These are phyloP conservation scores for Apophysomyces variabilis DNA, from an alignment of 371 early-diverging fungal genomes.

Conservation along the genomic window DNA sequence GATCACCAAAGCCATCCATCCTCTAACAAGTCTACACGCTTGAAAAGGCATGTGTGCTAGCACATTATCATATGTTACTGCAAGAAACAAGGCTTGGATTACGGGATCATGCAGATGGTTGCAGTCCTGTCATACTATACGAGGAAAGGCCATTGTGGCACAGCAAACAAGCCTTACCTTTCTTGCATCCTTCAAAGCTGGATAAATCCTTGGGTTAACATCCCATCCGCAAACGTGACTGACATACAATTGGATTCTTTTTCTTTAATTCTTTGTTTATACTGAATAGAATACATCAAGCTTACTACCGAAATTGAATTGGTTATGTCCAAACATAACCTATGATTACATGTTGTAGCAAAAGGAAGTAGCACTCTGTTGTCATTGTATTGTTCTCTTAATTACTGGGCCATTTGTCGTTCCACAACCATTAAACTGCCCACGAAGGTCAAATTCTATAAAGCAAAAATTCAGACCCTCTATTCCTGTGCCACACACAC, in stretches of 20 bases:
- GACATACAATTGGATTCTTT: not conserved
- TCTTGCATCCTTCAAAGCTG: too few relatives aligned
- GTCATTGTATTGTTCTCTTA: not conserved
- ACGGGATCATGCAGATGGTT: too few relatives aligned
- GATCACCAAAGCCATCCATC: too few relatives aligned
- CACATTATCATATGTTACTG: too few relatives aligned
- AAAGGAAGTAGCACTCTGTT: not conserved
- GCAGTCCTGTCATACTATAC: too few relatives aligned
- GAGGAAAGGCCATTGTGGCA: too few relatives aligned
- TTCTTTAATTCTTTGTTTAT: not conserved
- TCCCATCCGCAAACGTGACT: too few relatives aligned
- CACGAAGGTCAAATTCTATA: conserved; percentile 85
- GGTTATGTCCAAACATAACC: not conserved
- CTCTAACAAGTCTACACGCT: too few relatives aligned
- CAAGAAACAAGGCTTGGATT: too few relatives aligned
- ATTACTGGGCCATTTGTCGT: conserved; percentile 22
- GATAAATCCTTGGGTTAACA: too few relatives aligned
- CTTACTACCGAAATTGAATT: not conserved
- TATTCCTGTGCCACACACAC: not conserved
- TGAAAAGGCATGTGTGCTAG: too few relatives aligned
- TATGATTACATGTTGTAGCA: not conserved
- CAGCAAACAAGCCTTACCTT: too few relatives aligned
- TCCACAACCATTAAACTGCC: conserved; percentile 88
- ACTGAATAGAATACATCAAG: not conserved
- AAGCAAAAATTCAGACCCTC: conserved; percentile 4